Evolutionary conservation across 768 basidiomycete genomes (phyloP), one percentile per base, ranked within the genome.

Genomic region (Sarcomyxa edulis): DNA sequence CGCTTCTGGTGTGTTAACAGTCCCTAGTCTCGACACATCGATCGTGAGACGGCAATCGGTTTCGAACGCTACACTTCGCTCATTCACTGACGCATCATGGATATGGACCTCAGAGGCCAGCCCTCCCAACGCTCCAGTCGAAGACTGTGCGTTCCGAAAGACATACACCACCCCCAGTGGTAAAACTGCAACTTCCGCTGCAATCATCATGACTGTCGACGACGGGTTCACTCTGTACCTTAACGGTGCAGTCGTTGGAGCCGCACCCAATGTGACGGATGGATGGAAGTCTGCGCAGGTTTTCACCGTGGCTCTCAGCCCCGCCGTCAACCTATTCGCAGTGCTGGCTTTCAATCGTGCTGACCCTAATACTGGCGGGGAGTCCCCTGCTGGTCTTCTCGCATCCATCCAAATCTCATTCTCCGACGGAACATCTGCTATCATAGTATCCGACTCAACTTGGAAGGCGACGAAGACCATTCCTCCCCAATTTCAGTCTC

Each of bases 261-360:
- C 42, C 0, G 52, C 50, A 1, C 21, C 21, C 38, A 33, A 16
- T 8, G 16, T 34, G 7, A 50, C 61, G 1, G 47, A 60, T 14
- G 41, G 48, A 5, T 62, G 58, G 39, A 60, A 56, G 24, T 11
- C n/a, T 7, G 35, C 23, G 6, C 35, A 24, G n/a, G 35, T 19
- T 29, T 9, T 38, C 20, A 55, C 60, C 12, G 43, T 48, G 9
- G 30, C 27, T 7, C 49, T 64, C 26, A 42, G 32, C 1, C 41
- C 56, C 2, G 37, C 40, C 7, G 51, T 53, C 46, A 65, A 64
- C 31, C 54, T 59, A 29, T 62, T 65, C 29, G 60, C 64, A 6
- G 50, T 62, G 5, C 45, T 51, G 5, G 60, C 48, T 9, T 58
- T 52, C 12, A 61, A 61, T 33, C 55, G 55, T 23, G 25, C 26